These are phyloP conservation scores for Scedosporium dehoogii DNA, from an alignment of 2,329 filamentous ascomycete species.

Conservation along the genomic window DNA sequence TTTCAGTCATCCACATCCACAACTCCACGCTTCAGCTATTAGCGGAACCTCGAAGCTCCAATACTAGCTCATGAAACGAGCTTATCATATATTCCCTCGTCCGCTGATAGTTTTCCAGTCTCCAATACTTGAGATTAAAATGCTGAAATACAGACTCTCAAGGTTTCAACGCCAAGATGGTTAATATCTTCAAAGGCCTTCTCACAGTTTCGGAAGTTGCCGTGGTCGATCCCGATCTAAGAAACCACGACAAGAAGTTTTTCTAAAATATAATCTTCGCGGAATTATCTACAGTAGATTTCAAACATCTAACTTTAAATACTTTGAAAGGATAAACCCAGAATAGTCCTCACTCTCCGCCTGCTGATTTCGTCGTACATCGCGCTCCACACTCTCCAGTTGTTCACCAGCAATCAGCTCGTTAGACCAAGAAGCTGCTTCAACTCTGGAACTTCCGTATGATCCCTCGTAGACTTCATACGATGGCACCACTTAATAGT, in stretches of 20 bases:
- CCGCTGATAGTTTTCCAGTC: no score
- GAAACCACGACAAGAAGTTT: background rate
- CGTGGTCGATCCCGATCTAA: no score
- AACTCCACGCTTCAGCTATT: no score
- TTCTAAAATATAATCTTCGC: background rate
- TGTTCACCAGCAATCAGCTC: background rate
- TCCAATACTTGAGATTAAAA: no score
- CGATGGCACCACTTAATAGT: slow-evolving; percentile 69
- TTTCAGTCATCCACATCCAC: no score
- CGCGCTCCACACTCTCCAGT: background rate
- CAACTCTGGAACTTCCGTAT: slow-evolving; percentile 60
- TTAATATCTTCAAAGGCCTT: no score
- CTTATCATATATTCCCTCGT: no score
- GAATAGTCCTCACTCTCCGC: background rate
- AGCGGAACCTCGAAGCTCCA: no score
- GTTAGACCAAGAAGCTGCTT: slow-evolving; percentile 49
- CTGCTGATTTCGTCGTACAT: background rate
- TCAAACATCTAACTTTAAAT: background rate
- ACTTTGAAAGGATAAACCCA: background rate
- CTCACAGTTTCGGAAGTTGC: no score
- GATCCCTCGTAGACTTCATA: slow-evolving; percentile 71
- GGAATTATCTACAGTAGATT: background rate
- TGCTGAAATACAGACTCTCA: no score
- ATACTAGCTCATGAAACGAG: no score
- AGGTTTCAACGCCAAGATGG: no score